Base-by-base conservation (phyloP, 495 filamentous ascomycete genomes). In the Aspergillus mulundensis region DNA sequence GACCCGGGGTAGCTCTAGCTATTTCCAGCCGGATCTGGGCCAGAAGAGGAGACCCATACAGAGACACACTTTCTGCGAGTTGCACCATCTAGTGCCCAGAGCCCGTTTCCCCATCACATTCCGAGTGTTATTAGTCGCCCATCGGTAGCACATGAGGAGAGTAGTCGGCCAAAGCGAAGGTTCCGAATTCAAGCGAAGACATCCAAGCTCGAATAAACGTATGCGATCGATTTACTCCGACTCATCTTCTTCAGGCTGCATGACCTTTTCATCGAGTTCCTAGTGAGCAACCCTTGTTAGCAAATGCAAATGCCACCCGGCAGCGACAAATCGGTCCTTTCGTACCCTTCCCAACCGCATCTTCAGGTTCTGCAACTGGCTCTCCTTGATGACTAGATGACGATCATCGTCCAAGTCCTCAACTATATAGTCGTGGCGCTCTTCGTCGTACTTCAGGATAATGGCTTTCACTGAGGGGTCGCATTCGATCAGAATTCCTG, bases 401-500 rank as follows among this genome's bases (percentile, higher is more conserved):
- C 75, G 75, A 53, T 84, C 77, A 61, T 90, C 88, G 63, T 90
- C 88, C 1, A 90, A 72, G 44, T 90, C 87, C 65, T 90, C 87
- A 54, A 89, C 80, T 53, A 90, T 88, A 65, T 86, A 88, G 59
- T 86, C 85, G 63, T 88, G 82, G 54, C 75, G 68, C 55, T 84
- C 78, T 51, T 78, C 74, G 60, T 90, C 84, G 70, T 89, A 87
- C 57, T 87, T 87, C 38, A 84, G 73, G 60, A 90, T 84, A 66
- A 89, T 88, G 38, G 87, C 84, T 67, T 88, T 89, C 71, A 89
- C 87, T 42, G 85, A 87, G 5, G 86, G 84, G 64, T 91, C 88
- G 72, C 87, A 90, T 67, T 88, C 80, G 61, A 91, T 82, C 52
- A 91, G 76, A 39, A 89, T 83, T 61, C 88, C 86, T 87, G 56